Percentiles rank a stretch among this genome's conserved stretches.
Evolutionary conservation across 2,329 filamentous ascomycete genomes (phyloP).

Genomic region (Exophiala lecanii-corni): DNA sequence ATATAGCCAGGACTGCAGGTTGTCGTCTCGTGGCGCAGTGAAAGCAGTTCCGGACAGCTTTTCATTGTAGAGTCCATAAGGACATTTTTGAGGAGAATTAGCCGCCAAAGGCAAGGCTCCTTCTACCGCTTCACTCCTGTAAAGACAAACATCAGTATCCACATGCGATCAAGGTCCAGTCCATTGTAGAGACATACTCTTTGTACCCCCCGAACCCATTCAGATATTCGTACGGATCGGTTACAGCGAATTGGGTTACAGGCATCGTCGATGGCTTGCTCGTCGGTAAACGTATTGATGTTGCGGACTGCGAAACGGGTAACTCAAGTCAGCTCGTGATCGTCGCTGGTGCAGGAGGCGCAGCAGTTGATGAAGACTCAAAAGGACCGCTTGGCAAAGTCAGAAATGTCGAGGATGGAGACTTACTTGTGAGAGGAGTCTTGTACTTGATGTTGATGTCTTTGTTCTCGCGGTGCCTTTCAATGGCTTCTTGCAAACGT

Average conservation of each 20-base stretch:
- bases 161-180: no score
- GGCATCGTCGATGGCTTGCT: conserved; percentile 50
- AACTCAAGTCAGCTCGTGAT: neutral
- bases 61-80: conserved; percentile 76
- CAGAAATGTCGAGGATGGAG: conserved; percentile 1
- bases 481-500: conserved; percentile 25
- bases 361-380: conserved; percentile 5
- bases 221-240: conserved; percentile 70
- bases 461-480: conserved; percentile 27
- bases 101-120: conserved; percentile 69
- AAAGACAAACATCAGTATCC: no score
- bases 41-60: conserved; percentile 70
- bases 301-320: conserved; percentile 21
- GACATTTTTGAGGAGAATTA: conserved; percentile 78
- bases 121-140: conserved; percentile 69
- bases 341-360: neutral
- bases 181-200: conserved; percentile 57
- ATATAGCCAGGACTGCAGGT: conserved; percentile 69
- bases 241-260: conserved; percentile 57
- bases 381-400: no score
- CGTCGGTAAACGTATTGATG: conserved; percentile 27
- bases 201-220: conserved; percentile 74
- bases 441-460: conserved; percentile 29
- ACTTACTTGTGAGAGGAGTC: conserved; percentile 27
- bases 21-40: conserved; percentile 63